Percentiles rank a stretch among this genome's conserved stretches.
Evolutionary conservation across 202 grass and related monocot genomes (phyloP).

Genomic region (Carex arenaria): DNA sequence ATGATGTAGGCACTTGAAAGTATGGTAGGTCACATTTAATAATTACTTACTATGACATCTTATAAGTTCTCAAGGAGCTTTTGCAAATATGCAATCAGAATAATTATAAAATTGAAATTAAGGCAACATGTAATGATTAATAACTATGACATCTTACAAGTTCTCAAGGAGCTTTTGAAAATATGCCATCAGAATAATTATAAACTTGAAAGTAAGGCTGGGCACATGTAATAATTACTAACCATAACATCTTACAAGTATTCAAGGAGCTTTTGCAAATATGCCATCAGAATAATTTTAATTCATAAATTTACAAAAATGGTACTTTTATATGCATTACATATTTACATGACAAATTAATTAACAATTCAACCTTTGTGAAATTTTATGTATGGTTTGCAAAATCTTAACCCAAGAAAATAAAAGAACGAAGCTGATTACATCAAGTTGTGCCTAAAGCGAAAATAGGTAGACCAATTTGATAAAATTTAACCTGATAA

Average conservation of each 20-base stretch:
- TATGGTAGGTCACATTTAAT: neutral
- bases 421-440: too few relatives aligned
- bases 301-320: neutral
- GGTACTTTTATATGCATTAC: neutral
- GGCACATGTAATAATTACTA: too few relatives aligned
- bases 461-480: neutral
- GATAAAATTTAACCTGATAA: neutral
- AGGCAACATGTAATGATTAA: neutral
- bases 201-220: too few relatives aligned
- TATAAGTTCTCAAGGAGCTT: neutral
- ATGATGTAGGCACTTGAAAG: slow-evolving; percentile 18
- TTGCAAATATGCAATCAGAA: neutral
- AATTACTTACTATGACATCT: neutral
- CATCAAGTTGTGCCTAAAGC: neutral
- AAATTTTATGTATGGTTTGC: too few relatives aligned
- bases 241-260: too few relatives aligned
- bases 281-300: neutral
- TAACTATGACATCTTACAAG: neutral
- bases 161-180: neutral
- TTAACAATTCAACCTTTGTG: too few relatives aligned
- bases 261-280: too few relatives aligned
- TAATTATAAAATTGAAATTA: neutral
- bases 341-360: too few relatives aligned
- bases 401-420: too few relatives aligned
- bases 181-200: neutral